These are phyloP conservation scores for Rhodotorula kratochvilovae DNA, from an alignment of 768 basidiomycete species.

Conservation along the genomic window DNA sequence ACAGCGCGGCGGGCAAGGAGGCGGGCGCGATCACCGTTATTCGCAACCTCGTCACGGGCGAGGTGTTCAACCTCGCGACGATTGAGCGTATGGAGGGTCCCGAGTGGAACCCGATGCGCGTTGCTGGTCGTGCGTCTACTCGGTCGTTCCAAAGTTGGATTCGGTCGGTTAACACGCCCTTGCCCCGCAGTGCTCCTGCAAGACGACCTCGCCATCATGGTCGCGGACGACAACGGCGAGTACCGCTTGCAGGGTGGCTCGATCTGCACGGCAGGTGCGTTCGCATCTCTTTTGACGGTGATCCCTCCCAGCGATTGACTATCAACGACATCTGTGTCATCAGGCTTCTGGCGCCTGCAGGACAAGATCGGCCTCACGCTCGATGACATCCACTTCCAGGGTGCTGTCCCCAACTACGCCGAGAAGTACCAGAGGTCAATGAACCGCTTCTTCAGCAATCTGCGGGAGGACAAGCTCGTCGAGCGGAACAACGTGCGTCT, in stretches of 20 bases:
- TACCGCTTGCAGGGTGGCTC: conserved; percentile 73
- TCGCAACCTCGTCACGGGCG: conserved; percentile 33
- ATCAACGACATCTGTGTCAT: no score
- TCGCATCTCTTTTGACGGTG: neutral
- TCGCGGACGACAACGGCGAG: conserved; percentile 55
- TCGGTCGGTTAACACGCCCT: no score
- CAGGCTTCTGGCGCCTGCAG: conserved; percentile 70
- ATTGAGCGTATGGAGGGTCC: conserved; percentile 56
- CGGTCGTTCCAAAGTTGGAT: rapidly evolving
- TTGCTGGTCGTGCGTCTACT: conserved; percentile 41
- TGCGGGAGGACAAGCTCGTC: conserved; percentile 65
- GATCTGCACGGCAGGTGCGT: conserved; percentile 61
- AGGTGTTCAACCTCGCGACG: conserved; percentile 52
- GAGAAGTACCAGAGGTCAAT: conserved; percentile 63
- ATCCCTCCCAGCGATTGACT: no score
- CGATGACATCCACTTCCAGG: conserved; percentile 66
- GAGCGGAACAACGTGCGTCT: conserved; percentile 60
- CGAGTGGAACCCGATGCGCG: conserved; percentile 50
- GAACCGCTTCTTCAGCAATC: conserved; percentile 65
- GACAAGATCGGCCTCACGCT: conserved; percentile 71
- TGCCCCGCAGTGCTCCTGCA: conserved; percentile 16
- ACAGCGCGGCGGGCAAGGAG: neutral
- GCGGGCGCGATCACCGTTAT: conserved; percentile 1
- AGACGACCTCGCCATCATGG: conserved; percentile 47
- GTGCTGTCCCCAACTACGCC: conserved; percentile 68